Percentiles rank a stretch among this genome's conserved stretches.
These are phyloP conservation scores for Plectosphaerella cucumerina DNA, from an alignment of 2,329 filamentous ascomycete species.

Conservation along the genomic window DNA sequence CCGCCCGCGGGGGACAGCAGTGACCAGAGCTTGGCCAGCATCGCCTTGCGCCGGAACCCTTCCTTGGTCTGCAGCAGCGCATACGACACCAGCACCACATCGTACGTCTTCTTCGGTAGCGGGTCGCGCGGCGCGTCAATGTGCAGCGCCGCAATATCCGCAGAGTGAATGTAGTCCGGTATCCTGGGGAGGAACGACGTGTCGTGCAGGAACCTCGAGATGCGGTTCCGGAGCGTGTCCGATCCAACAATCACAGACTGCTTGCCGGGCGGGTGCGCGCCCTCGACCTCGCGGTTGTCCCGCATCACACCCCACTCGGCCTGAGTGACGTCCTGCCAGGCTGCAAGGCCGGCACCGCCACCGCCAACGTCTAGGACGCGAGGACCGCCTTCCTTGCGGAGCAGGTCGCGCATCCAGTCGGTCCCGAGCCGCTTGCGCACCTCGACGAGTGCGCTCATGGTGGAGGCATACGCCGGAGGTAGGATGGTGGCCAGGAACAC, in stretches of 20 bases:
- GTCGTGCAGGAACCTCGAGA: constrained; percentile 75
- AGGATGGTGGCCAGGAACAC: constrained; percentile 65
- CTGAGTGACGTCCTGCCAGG: constrained; percentile 72
- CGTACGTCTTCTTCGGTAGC: constrained; percentile 71
- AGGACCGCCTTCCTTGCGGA: constrained; percentile 53
- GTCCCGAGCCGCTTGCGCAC: constrained; percentile 68
- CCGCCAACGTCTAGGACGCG: constrained; percentile 71
- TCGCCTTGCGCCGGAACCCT: constrained; percentile 69
- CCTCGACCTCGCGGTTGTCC: constrained; percentile 32
- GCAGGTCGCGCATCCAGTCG: constrained; percentile 63
- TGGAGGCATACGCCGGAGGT: constrained; percentile 66
- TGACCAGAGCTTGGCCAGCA: constrained; percentile 86
- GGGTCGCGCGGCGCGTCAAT: constrained; percentile 53
- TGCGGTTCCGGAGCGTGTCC: constrained; percentile 67
- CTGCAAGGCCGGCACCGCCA: constrained; percentile 68
- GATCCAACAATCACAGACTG: constrained; percentile 79
- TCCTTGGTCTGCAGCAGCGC: constrained; percentile 72
- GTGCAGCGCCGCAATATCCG: constrained; percentile 52
- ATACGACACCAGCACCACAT: constrained; percentile 87
- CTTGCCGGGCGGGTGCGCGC: constrained; percentile 57
- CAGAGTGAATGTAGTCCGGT: constrained; percentile 75
- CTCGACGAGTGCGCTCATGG: constrained; percentile 66
- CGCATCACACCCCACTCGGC: constrained; percentile 76
- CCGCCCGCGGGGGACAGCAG: constrained; percentile 81
- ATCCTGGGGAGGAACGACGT: constrained; percentile 89